Evolutionary conservation across 2,329 filamentous ascomycete genomes (phyloP).

Genomic region (Lojkania enalia): DNA sequence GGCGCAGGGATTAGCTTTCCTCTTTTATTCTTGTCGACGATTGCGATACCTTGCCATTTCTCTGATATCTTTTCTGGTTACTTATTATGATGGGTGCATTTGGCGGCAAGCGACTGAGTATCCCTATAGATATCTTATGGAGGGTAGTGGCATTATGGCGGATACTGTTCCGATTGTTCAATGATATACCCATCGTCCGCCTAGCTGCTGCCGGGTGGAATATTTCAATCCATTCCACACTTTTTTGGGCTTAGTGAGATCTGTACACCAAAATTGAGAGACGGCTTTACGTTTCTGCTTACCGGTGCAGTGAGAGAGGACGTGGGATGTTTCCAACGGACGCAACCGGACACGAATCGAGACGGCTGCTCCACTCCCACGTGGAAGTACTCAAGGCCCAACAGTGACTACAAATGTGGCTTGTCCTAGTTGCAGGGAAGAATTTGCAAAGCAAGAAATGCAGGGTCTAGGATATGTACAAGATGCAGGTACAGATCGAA

Average conservation of each 20-base stretch:
- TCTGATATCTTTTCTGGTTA: neutral
- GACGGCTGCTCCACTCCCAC: no score
- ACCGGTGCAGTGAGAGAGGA: neutral
- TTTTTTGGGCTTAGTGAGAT: no score
- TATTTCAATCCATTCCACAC: neutral
- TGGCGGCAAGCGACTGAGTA: slow-evolving; percentile 12
- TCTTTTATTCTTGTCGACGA: neutral
- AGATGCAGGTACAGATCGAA: slow-evolving; percentile 1
- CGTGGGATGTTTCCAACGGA: no score
- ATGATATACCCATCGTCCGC: slow-evolving; percentile 20
- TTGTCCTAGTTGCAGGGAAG: no score
- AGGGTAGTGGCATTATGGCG: neutral
- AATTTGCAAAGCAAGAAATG: no score
- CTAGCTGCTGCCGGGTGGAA: no score
- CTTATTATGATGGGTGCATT: slow-evolving; percentile 11
- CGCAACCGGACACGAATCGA: no score
- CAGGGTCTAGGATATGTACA: no score
- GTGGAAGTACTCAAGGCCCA: no score
- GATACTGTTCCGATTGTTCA: slow-evolving; percentile 3
- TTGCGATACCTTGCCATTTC: neutral
- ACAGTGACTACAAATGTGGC: no score
- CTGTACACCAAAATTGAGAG: neutral
- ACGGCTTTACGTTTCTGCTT: slow-evolving; percentile 1
- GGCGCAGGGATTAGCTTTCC: no score
- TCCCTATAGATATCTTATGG: slow-evolving; percentile 6